Base-by-base conservation (phyloP, 768 basidiomycete species). In the Tylopilus plumbeoviolaceoides region DNA sequence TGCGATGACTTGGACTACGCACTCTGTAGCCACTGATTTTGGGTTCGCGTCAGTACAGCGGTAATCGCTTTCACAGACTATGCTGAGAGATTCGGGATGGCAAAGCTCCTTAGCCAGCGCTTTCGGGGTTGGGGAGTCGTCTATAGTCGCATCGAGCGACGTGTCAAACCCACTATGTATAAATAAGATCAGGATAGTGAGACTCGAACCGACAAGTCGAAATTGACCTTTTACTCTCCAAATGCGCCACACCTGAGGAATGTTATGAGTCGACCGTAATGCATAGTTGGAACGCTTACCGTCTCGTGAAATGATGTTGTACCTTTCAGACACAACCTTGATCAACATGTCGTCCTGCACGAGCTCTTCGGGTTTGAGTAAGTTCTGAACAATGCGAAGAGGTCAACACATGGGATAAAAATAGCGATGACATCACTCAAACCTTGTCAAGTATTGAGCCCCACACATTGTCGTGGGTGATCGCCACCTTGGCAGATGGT, bases 381-480 rank as follows among this genome's bases (percentile, higher is more conserved):
- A 20, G 14, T 36, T 31, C 63, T 64, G 28, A 30, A 28, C 28
- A 14, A 23, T 8, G 36, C 3, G 7, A 0, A 12, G 9, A 21
- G 1, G 33, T 65, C 27, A 55, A 33, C 1, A 17, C 8, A 10
- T 25, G 39, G 27, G 33, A 38, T 7, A 5, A 25, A 14, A 18
- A 7, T 35, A 8, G 23, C 9, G 10, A 30, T 15, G 12, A 3
- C 14, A n/a, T 11, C 38, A 55, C 57, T 11, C 23, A 23, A 18
- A 56, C 63, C 48, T 48, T 52, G 15, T 55, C 58, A 1, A 64
- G 61, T 15, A 65, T 23, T 2, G 45, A 54, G 12, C 55, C 52
- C 65, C 65, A 67, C 33, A 44, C 57, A 20, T 31, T 51, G 27
- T 65, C 64, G n/a, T 64, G 61, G 4, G 62, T 65, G 14, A 65